Conservation (phyloP, 345 rosid species). For the Draba incana region DNA sequence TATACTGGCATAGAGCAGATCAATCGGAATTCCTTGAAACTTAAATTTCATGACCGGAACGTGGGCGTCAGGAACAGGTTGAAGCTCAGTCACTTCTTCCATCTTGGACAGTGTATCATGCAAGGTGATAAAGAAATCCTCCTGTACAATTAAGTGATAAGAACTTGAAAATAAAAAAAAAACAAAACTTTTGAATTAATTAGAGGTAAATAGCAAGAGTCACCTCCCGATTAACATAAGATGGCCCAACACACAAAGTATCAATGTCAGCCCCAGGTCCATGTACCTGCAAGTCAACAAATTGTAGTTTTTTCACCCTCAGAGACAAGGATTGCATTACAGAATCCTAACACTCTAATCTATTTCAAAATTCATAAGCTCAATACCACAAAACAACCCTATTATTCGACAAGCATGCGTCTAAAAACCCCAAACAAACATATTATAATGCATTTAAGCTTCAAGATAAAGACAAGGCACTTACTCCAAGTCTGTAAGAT, state of each 20-base stretch:
- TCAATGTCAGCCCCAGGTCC: conserved; percentile 96
- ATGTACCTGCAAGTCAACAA: conserved; percentile 62
- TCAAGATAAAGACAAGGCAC: conserved; percentile 27
- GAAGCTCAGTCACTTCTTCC: conserved; percentile 90
- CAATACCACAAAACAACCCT: not conserved
- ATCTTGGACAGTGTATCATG: conserved; percentile 66
- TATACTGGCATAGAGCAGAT: conserved; percentile 93
- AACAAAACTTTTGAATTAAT: not conserved
- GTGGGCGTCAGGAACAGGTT: conserved; percentile 95
- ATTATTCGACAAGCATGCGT: not conserved
- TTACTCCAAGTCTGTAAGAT: conserved; percentile 89
- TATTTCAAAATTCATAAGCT: not conserved
- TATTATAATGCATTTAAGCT: not conserved
- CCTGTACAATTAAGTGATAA: conserved; percentile 47
- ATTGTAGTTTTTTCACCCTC: not conserved
- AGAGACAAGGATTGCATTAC: not conserved
- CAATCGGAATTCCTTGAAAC: conserved; percentile 85
- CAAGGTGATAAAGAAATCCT: conserved; percentile 82
- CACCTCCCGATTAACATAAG: conserved; percentile 89
- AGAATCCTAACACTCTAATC: not conserved
- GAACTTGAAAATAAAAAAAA: not conserved
- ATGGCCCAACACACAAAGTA: conserved; percentile 93
- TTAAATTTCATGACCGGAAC: conserved; percentile 98
- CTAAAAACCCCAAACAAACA: not conserved
- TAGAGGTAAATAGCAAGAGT: conserved; percentile 23